These are phyloP conservation scores for Carnegiea gigantea DNA, from an alignment of 179 eudicot genomes.

Conservation along the genomic window DNA sequence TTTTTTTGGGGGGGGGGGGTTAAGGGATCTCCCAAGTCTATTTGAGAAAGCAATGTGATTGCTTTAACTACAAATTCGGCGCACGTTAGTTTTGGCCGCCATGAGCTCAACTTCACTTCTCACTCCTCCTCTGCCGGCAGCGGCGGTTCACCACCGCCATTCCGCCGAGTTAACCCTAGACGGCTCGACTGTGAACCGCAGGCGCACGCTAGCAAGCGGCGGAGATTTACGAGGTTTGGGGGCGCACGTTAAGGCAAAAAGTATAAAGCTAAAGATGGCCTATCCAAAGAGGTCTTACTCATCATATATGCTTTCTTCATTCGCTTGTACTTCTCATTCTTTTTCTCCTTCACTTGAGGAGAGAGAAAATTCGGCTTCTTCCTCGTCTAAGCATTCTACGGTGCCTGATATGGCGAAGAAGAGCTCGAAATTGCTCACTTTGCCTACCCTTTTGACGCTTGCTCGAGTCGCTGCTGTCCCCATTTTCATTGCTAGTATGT, in stretches of 20 bases:
- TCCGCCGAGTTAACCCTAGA: not conserved
- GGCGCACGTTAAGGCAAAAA: slow-evolving; percentile 32
- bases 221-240: slow-evolving; percentile 4
- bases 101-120: slow-evolving; percentile 9
- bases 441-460: slow-evolving; percentile 86
- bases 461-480: slow-evolving; percentile 91
- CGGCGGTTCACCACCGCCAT: too few relatives aligned
- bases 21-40: too few relatives aligned
- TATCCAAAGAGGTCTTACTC: slow-evolving; percentile 12
- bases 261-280: slow-evolving; percentile 13
- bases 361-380: not conserved
- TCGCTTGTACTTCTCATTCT: not conserved
- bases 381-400: not conserved
- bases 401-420: slow-evolving; percentile 30
- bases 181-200: not conserved
- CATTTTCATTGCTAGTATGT: slow-evolving; percentile 69
- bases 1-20: too few relatives aligned
- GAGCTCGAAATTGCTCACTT: slow-evolving; percentile 59
- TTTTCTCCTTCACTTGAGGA: slow-evolving; percentile 1
- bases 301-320: slow-evolving; percentile 18
- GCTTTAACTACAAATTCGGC: slow-evolving; percentile 13
- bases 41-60: not conserved
- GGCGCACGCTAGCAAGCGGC: slow-evolving; percentile 22
- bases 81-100: slow-evolving; percentile 12
- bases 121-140: not conserved